phyloP scores from a whole-genome alignment of 495 filamentous ascomycete genomes.

The Penicillium odoratum region DNA sequence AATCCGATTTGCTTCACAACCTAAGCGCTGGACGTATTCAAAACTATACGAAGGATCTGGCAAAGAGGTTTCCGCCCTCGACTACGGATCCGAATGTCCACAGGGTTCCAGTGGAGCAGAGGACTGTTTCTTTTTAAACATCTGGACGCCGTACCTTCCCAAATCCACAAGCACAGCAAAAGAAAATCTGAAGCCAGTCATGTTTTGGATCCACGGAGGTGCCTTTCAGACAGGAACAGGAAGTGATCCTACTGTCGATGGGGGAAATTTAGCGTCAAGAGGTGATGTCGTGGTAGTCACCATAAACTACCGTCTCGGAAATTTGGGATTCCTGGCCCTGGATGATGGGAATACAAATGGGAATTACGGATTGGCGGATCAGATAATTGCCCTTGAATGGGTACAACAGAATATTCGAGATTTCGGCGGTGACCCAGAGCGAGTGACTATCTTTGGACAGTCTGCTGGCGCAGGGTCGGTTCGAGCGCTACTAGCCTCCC shows the following conservation, averaged over 20 bases:
- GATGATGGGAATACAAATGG: constrained; percentile 28
- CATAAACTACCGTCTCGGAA: constrained; percentile 43
- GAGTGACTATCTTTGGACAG: constrained; percentile 58
- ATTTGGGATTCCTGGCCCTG: constrained; percentile 36
- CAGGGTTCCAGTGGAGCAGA: constrained; percentile 25
- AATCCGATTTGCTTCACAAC: constrained; percentile 22
- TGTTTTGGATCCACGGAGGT: constrained; percentile 51
- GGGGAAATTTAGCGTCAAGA: constrained; percentile 41
- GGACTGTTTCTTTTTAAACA: constrained; percentile 44
- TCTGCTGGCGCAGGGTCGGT: constrained; percentile 52
- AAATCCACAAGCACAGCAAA: constrained; percentile 21
- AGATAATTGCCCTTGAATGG: constrained; percentile 39
- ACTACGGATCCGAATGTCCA: constrained; percentile 20
- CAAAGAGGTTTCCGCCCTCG: constrained; percentile 18
- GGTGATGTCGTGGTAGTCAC: constrained; percentile 50
- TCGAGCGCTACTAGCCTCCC: constrained; percentile 28
- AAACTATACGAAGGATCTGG: constrained; percentile 17
- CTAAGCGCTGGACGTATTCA: constrained; percentile 25
- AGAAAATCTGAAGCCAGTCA: constrained; percentile 37
- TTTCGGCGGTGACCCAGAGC: constrained; percentile 51
- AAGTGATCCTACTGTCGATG: constrained; percentile 39
- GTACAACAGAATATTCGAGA: constrained; percentile 30
- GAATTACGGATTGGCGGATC: constrained; percentile 41
- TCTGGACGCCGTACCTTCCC: constrained; percentile 50
- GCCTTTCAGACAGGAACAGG: constrained; percentile 44